Conservation (phyloP, 305 asterid genomes). For the Lippia alba region DNA sequence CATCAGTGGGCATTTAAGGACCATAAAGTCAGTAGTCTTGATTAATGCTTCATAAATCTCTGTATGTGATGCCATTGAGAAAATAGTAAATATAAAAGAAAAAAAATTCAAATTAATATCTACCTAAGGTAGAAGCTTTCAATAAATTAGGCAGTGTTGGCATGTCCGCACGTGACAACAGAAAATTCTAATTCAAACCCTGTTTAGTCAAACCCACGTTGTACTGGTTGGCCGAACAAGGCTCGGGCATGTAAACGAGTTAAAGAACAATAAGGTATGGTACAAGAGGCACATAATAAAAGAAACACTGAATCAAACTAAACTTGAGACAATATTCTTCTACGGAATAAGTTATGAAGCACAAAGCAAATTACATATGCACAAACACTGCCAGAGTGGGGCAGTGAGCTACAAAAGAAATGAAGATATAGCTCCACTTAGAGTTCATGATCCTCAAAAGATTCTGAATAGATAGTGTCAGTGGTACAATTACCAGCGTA, state of each 20-base stretch:
- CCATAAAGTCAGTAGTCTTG: not conserved
- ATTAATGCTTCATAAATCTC: not conserved
- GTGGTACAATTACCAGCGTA: not conserved
- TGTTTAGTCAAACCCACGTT: too few species aligned
- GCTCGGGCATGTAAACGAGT: too few species aligned
- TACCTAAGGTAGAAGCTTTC: too few species aligned
- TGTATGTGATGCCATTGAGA: too few species aligned
- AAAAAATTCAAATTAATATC: too few species aligned
- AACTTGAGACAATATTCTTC: slow-evolving; percentile 10
- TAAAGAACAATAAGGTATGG: slow-evolving; percentile 1
- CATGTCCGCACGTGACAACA: too few species aligned
- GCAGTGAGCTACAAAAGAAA: slow-evolving; percentile 31
- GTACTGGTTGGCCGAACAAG: too few species aligned
- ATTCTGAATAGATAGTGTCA: slow-evolving; percentile 14
- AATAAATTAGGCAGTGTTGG: too few species aligned
- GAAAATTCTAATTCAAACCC: not conserved
- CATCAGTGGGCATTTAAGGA: slow-evolving; percentile 5
- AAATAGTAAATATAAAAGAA: too few species aligned
- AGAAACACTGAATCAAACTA: not conserved
- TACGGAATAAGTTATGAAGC: slow-evolving; percentile 28
- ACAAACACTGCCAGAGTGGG: slow-evolving; percentile 28
- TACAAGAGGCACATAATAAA: not conserved
- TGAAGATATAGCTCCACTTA: slow-evolving; percentile 3
- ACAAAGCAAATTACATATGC: slow-evolving; percentile 37
- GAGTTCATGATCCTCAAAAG: slow-evolving; percentile 3